Evolutionary conservation across 257 asterid species (phyloP).

Genomic region (Haberlea rhodopensis): DNA sequence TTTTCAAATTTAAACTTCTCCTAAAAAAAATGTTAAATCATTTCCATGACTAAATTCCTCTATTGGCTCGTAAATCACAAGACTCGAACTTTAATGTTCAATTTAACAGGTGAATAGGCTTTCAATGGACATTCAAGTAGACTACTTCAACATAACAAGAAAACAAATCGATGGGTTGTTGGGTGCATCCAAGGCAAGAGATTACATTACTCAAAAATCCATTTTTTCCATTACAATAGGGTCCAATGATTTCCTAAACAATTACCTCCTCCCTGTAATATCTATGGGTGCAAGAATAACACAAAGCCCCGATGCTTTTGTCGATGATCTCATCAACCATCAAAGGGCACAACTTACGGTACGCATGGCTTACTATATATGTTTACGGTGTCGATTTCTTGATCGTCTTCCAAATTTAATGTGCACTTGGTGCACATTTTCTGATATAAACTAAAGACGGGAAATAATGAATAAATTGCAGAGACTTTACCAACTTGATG

Average conservation of each 20-base stretch:
- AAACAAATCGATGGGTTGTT: slow-evolving; percentile 52
- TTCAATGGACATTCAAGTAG: slow-evolving; percentile 85
- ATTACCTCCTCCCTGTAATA: slow-evolving; percentile 74
- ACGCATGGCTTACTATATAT: no score
- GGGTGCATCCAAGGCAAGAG: slow-evolving; percentile 71
- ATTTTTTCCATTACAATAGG: slow-evolving; percentile 83
- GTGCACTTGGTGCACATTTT: no score
- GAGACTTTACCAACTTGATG: slow-evolving; percentile 82
- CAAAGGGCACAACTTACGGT: slow-evolving; percentile 77
- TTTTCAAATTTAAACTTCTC: no score
- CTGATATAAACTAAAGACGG: no score
- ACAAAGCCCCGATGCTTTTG: slow-evolving; percentile 63
- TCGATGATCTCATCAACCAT: slow-evolving; percentile 65
- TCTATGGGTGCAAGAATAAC: slow-evolving; percentile 69
- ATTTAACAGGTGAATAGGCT: slow-evolving; percentile 75
- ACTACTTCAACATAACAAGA: slow-evolving; percentile 88
- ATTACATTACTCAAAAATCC: slow-evolving; percentile 48
- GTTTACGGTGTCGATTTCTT: no score
- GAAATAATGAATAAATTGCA: slow-evolving; percentile 36
- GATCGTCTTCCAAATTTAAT: no score
- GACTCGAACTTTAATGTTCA: background rate
- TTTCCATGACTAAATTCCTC: no score
- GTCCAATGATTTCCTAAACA: slow-evolving; percentile 88
- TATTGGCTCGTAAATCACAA: no score
- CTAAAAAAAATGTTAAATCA: no score